phyloP scores from a whole-genome alignment of 257 asterid species.

The Cynanchum wilfordii region DNA sequence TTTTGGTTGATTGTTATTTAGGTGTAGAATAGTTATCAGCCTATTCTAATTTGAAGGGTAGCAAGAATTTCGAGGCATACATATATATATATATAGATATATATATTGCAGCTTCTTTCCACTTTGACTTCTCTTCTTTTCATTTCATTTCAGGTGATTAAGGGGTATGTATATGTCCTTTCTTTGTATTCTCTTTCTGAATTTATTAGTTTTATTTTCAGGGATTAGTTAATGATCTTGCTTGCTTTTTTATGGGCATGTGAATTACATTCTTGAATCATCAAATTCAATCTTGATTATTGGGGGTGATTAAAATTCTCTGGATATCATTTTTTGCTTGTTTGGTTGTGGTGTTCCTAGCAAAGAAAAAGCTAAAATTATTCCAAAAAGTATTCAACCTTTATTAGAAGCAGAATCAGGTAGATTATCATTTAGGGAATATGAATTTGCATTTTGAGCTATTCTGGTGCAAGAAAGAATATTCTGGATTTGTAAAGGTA shows the following conservation, averaged over 20 bases:
- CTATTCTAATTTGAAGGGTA: conserved; percentile 2
- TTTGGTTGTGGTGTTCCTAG: neutral
- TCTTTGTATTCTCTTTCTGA: neutral
- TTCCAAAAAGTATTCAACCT: neutral
- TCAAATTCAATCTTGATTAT: neutral
- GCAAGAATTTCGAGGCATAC: neutral
- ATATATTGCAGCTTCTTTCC: conserved; percentile 8
- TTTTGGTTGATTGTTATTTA: neutral
- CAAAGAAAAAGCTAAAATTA: neutral
- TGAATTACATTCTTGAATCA: neutral
- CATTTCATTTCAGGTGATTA: conserved; percentile 8
- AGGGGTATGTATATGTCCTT: conserved; percentile 1
- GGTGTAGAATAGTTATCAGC: conserved; percentile 6
- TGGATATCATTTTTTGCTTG: neutral
- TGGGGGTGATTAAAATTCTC: neutral
- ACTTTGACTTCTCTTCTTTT: conserved; percentile 16
- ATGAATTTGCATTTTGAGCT: neutral
- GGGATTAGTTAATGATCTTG: neutral
- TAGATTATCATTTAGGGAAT: neutral
- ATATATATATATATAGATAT: too few species aligned
- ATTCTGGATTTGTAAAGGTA: neutral
- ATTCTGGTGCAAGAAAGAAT: neutral
- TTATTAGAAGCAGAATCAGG: conserved; percentile 1
- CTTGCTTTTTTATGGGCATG: conserved; percentile 1
- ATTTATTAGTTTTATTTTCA: neutral